Conservation (phyloP, 768 basidiomycete genomes). For the Lactarius hatsudake region DNA sequence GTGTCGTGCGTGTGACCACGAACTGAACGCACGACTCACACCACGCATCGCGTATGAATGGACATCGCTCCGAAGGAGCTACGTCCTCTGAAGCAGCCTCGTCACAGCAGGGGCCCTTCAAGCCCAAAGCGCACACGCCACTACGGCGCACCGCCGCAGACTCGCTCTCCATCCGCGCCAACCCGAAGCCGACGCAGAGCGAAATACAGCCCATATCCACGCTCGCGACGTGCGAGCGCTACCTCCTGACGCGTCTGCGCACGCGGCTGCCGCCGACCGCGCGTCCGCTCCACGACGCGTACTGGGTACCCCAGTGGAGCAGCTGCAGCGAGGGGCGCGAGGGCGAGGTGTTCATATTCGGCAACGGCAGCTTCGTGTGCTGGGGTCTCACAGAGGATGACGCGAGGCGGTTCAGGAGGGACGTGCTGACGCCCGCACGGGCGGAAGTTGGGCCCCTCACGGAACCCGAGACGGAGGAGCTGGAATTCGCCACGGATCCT, state of each 20-base stretch:
- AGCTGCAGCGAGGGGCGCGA: slow-evolving; percentile 44
- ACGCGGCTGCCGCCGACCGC: slow-evolving; percentile 51
- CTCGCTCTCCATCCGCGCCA: slow-evolving; percentile 81
- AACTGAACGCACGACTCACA: not conserved
- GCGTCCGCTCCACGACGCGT: slow-evolving; percentile 67
- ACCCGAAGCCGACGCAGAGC: slow-evolving; percentile 81
- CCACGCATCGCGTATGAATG: not conserved
- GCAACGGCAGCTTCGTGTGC: slow-evolving; percentile 84
- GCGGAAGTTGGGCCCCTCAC: slow-evolving; percentile 63
- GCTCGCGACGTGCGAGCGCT: slow-evolving; percentile 83
- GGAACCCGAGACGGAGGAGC: slow-evolving; percentile 81
- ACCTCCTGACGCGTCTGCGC: slow-evolving; percentile 63
- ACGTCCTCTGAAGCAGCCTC: slow-evolving; percentile 11
- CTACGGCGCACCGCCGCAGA: slow-evolving; percentile 80
- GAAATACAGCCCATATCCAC: slow-evolving; percentile 80
- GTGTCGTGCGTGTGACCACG: not conserved
- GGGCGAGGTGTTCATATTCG: slow-evolving; percentile 88
- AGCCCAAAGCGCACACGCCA: slow-evolving; percentile 80
- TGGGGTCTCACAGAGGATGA: slow-evolving; percentile 84
- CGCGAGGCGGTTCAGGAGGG: slow-evolving; percentile 61
- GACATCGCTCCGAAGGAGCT: slow-evolving; percentile 3
- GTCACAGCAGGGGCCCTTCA: slow-evolving; percentile 31
- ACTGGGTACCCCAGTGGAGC: slow-evolving; percentile 71
- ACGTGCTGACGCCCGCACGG: slow-evolving; percentile 54
- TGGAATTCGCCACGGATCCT: slow-evolving; percentile 91